Base-by-base conservation (phyloP, 1,139 yeast genomes). In the Suhomyces bolitotheri region DNA sequence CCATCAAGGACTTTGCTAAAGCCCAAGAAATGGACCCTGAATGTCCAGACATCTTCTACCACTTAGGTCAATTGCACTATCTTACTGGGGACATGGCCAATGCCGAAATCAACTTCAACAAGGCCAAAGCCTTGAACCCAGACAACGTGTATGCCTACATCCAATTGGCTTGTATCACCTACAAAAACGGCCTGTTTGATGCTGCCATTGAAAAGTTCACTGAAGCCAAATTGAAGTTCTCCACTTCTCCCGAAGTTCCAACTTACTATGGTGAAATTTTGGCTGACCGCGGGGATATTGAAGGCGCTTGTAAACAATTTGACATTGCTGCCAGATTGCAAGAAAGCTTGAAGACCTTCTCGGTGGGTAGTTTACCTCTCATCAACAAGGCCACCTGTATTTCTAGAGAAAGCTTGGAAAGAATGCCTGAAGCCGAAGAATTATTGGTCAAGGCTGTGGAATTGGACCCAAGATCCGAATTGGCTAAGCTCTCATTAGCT, bases 201-300 rank as follows among this genome's bases (percentile, higher is more conserved):
- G 77, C 71, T 38, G 82, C 94, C 42, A 79, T 78, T 58, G 75
- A 76, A 41, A 71, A 79, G 46, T 92, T 92, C 68, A 73, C 78
- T 47, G 80, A 77, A 49, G 88, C 96, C 29, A 79, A 80, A 54
- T 71, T 75, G 60, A 75, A 73, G 58, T 88, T 87, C 78, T 94
- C 96, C 50, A 78, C 92, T 22, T 76, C 84, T 34, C 88, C 97
- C 37, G 97, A 88, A 62, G 86, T 89, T 51, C 95, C 94, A 66
- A 90, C 89, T 70, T 94, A 90, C 64, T 88, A 82, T 57, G 98
- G 97, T 56, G 98, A 92, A 68, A 83, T 92, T 36, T 73, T 90
- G 54, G 81, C 89, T 46, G 97, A 92, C 58, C 77, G 78, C 53
- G 84, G 85, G 52, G 86, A 85, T 49, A 68, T 76, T 41, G 75